phyloP scores from a whole-genome alignment of 1,284 basidiomycete genomes.

The Porodaedalea pini region DNA sequence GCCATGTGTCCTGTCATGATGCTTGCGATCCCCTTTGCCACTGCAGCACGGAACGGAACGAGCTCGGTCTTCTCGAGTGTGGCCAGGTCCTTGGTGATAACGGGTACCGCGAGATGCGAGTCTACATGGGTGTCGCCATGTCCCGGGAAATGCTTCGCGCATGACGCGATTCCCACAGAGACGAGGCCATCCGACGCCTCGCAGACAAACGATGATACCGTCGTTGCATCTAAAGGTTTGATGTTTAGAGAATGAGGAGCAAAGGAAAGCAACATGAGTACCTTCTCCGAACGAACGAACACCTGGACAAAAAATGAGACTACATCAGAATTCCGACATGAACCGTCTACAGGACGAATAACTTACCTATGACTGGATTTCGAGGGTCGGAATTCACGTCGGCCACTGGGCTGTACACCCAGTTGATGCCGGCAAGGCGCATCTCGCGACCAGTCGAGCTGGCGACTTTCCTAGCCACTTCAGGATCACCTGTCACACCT shows the following conservation, averaged over 20 bases:
- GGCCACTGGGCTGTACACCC: constrained; percentile 64
- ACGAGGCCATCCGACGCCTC: constrained; percentile 49
- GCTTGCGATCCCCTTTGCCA: constrained; percentile 42
- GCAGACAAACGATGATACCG: constrained; percentile 45
- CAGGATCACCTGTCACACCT: constrained; percentile 48
- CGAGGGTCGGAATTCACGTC: constrained; percentile 64
- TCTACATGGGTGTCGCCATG: constrained; percentile 71
- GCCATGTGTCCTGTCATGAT: constrained; percentile 74
- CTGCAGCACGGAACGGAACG: constrained; percentile 51
- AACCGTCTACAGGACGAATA: neutral
- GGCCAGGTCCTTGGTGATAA: constrained; percentile 47
- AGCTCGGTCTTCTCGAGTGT: constrained; percentile 48
- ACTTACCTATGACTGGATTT: constrained; percentile 67
- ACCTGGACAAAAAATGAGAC: constrained; percentile 35
- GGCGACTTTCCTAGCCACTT: constrained; percentile 45
- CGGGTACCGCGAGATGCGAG: constrained; percentile 63
- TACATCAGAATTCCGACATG: neutral
- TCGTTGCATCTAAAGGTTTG: constrained; percentile 42
- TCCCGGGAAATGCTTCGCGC: constrained; percentile 68
- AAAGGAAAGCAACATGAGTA: constrained; percentile 26
- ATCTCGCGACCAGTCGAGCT: constrained; percentile 52
- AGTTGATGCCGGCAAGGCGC: constrained; percentile 60
- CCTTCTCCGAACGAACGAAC: constrained; percentile 69
- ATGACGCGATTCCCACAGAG: constrained; percentile 50
- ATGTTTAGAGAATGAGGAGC: neutral